Percentiles rank a stretch among this genome's conserved stretches.
These are phyloP conservation scores for Fusarium lyarnte DNA, from an alignment of 2,329 filamentous ascomycete genomes.

Conservation along the genomic window DNA sequence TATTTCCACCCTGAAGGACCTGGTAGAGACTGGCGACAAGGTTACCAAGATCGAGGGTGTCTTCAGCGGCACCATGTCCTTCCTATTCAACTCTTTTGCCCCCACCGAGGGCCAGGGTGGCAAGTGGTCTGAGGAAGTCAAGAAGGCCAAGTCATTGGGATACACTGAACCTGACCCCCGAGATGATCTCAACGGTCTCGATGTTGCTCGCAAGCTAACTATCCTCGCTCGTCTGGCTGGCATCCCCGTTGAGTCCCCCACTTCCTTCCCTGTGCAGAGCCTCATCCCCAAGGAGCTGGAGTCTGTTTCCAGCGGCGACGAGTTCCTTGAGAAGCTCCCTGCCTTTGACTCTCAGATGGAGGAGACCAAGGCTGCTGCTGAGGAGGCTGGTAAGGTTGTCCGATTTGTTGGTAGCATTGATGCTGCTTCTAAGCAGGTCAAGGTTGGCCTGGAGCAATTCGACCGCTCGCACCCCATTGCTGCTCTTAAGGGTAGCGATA, in stretches of 20 bases:
- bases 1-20: conserved; percentile 90
- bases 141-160: conserved; percentile 89
- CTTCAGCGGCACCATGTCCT: conserved; percentile 97
- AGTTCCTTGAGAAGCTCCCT: conserved; percentile 84
- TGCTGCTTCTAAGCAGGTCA: conserved; percentile 80
- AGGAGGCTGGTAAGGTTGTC: conserved; percentile 88
- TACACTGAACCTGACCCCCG: conserved; percentile 91
- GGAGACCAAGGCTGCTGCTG: conserved; percentile 82
- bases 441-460: conserved; percentile 91
- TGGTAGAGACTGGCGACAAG: conserved; percentile 93
- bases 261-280: conserved; percentile 91
- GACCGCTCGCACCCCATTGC: conserved; percentile 92
- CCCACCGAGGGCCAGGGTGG: conserved; percentile 78
- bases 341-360: conserved; percentile 93
- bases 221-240: conserved; percentile 90
- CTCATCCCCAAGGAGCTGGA: conserved; percentile 91
- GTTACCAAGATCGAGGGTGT: conserved; percentile 95
- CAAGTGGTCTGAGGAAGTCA: conserved; percentile 90
- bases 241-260: conserved; percentile 81
- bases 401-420: conserved; percentile 95
- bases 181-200: conserved; percentile 86
- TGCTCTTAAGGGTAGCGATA: conserved; percentile 94
- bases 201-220: conserved; percentile 95
- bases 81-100: conserved; percentile 97
- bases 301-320: conserved; percentile 77